Base-by-base conservation (phyloP, 148 eudicot genomes). In the Nepenthes mirabilis region DNA sequence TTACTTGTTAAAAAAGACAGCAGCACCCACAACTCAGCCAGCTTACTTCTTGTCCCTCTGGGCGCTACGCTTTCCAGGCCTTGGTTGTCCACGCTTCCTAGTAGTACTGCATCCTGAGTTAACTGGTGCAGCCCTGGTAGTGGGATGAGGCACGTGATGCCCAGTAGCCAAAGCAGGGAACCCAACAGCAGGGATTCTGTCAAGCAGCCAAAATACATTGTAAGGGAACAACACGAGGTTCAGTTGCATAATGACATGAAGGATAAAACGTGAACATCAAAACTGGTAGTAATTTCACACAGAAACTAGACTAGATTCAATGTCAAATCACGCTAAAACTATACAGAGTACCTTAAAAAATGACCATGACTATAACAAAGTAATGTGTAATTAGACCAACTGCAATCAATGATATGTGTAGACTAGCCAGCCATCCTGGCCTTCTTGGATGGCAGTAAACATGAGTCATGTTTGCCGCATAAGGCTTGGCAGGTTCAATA, bases 161-260 rank as follows among this genome's bases (percentile, higher is more conserved):
- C 95, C 91, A 93, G 80, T 64, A 89, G 79, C 87, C 99, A 90
- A 86, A 86, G 96, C 99, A 89, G 99, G 96, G 96, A 93, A 89
- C 85, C 96, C 96, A 93, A 79, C 99, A 93, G 96, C 98, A 93
- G 98, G 90, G 89, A 79, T 86, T 93, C 99, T 93, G 95, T 63
- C 43, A 43, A 69, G 2, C 62, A 11, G 54, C 3, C 40, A 23
- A 14, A 2, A 55, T 9, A 50, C 52, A 57, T 10, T 34, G 34
- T 3, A 60, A 14, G 12, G 6, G 33, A 11, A 14, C 33, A 55
- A 12, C 23, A 23, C 23, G 23, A 23, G 23, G 23, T 23, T 23
- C 23, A 23, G 23, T 23, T 23, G 23, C 23, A 23, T 23, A 23
- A 23, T 23, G 23, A 23, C 23, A 23, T 23, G 23, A 23, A 23